Evolutionary conservation across 2,329 filamentous ascomycete genomes (phyloP).

Genomic region (Lecanicillium sp.): DNA sequence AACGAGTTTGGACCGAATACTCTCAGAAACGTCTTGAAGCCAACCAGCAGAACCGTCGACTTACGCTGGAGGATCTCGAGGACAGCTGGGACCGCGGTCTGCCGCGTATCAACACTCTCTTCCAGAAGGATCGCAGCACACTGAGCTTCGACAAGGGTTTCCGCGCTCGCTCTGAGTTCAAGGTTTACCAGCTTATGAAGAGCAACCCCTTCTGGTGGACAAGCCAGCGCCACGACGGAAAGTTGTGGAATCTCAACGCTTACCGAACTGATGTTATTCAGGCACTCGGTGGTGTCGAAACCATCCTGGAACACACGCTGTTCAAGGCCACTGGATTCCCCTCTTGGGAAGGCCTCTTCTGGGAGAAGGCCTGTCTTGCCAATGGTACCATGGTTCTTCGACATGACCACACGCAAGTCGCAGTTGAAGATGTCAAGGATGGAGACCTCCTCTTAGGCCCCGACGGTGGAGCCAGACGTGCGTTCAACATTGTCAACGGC

Average conservation of each 20-base stretch:
- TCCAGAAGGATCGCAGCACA: constrained; percentile 96
- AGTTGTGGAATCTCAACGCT: constrained; percentile 93
- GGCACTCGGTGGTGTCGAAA: constrained; percentile 91
- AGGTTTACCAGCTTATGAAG: constrained; percentile 98
- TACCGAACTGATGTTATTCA: constrained; percentile 97
- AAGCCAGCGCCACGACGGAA: constrained; percentile 92
- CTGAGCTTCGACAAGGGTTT: constrained; percentile 98
- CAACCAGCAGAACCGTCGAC: constrained; percentile 89
- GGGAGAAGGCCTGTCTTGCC: constrained; percentile 57
- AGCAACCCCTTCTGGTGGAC: constrained; percentile 99
- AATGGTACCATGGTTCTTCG: constrained; percentile 36
- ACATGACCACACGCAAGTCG: constrained; percentile 33
- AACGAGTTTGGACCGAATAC: constrained; percentile 98
- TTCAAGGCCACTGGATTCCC: constrained; percentile 97
- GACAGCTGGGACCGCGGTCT: constrained; percentile 98
- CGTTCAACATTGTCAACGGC: constrained; percentile 41
- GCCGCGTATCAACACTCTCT: constrained; percentile 95
- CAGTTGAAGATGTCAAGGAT: constrained; percentile 40
- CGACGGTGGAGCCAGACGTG: constrained; percentile 36
- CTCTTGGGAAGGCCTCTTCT: constrained; percentile 94
- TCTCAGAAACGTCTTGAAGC: constrained; percentile 96
- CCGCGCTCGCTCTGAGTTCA: constrained; percentile 91
- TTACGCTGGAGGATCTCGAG: constrained; percentile 93
- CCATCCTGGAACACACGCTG: constrained; percentile 90
- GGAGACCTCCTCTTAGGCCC: constrained; percentile 41